Conservation (phyloP, 148 eudicot genomes). For the Drosera capensis region DNA sequence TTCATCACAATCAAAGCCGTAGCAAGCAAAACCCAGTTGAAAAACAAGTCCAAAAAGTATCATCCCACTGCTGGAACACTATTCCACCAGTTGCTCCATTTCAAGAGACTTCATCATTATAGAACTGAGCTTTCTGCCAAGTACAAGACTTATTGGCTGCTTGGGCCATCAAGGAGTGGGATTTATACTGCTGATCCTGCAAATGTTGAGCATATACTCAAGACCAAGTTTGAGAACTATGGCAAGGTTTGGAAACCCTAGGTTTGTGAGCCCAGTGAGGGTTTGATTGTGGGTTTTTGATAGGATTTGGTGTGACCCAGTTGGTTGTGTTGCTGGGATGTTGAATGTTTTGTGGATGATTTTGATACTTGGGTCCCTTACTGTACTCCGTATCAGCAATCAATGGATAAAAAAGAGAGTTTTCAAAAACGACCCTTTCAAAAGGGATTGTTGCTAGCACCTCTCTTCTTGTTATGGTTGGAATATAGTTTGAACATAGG, state of each 20-base stretch:
- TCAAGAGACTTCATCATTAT: constrained; percentile 35
- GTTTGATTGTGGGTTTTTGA: neutral
- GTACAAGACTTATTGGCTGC: constrained; percentile 41
- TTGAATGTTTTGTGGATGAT: too few species aligned
- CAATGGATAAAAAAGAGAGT: too few species aligned
- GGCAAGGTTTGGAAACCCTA: constrained; percentile 20
- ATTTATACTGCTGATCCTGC: constrained; percentile 45
- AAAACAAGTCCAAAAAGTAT: constrained; percentile 1
- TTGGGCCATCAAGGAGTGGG: constrained; percentile 39
- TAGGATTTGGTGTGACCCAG: neutral
- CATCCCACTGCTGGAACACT: constrained; percentile 59
- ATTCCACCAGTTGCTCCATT: constrained; percentile 33
- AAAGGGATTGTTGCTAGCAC: too few species aligned
- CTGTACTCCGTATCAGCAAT: too few species aligned
- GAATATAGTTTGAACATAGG: too few species aligned
- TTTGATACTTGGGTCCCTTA: too few species aligned
- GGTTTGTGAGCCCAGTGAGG: neutral
- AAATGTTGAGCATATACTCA: constrained; percentile 63
- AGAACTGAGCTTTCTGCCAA: constrained; percentile 30
- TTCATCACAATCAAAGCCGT: too few species aligned
- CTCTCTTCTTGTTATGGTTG: too few species aligned
- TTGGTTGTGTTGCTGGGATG: too few species aligned
- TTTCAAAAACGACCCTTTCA: too few species aligned
- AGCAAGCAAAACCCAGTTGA: neutral
- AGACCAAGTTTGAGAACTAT: constrained; percentile 44